phyloP scores from a whole-genome alignment of 164 flowering plant species.

The Annona squamosa region DNA sequence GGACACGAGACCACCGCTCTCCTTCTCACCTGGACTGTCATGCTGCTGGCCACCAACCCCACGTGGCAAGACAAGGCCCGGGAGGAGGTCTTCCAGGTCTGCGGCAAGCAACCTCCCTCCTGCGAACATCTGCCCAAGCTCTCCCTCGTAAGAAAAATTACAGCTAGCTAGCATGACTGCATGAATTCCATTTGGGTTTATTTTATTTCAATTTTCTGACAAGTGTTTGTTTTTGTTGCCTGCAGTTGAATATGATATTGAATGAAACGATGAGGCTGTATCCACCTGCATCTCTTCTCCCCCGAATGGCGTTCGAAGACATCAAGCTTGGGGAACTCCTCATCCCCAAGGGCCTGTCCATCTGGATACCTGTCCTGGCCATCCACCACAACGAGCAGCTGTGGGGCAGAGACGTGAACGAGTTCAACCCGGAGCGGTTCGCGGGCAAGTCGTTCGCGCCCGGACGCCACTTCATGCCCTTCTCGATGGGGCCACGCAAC shows the following conservation, averaged over 20 bases:
- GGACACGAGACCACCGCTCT: slow-evolving; percentile 96
- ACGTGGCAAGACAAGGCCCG: slow-evolving; percentile 86
- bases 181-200: neutral
- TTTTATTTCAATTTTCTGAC: neutral
- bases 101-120: slow-evolving; percentile 46
- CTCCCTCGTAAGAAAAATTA: slow-evolving; percentile 40
- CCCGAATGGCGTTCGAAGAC: slow-evolving; percentile 83
- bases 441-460: slow-evolving; percentile 35
- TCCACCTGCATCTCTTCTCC: slow-evolving; percentile 78
- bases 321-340: slow-evolving; percentile 67
- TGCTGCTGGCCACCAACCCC: slow-evolving; percentile 85
- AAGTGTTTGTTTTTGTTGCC: neutral
- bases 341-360: slow-evolving; percentile 77
- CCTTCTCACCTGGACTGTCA: slow-evolving; percentile 85
- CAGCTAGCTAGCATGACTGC: neutral
- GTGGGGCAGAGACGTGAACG: slow-evolving; percentile 89
- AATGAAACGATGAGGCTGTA: slow-evolving; percentile 83
- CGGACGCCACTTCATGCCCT: slow-evolving; percentile 71
- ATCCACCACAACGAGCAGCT: slow-evolving; percentile 73
- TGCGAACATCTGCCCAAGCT: slow-evolving; percentile 74
- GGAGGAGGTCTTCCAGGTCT: slow-evolving; percentile 52
- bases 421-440: slow-evolving; percentile 84
- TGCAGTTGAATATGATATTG: slow-evolving; percentile 84
- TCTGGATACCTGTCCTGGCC: slow-evolving; percentile 89
- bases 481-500: slow-evolving; percentile 76